Base-by-base conservation (phyloP, 2,329 filamentous ascomycete genomes). In the Plectosphaerella cucumerina region DNA sequence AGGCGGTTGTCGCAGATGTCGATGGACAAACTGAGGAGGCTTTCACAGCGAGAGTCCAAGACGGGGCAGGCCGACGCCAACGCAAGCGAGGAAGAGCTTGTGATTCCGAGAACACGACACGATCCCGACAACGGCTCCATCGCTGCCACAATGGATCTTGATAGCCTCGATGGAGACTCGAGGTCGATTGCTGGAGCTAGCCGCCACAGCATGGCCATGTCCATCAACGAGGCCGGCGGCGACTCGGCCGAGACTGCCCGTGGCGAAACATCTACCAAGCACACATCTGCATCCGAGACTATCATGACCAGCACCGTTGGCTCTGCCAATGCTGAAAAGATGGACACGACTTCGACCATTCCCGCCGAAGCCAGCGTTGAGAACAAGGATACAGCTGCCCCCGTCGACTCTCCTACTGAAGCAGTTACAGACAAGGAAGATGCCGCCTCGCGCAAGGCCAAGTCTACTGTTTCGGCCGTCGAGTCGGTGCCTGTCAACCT, bases 101-200 rank as follows among this genome's bases (percentile, higher is more conserved):
- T 80, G 1, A 58, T 69, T 20, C 61, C 68, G 8, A 57, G 57
- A 45, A 58, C 59, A 15, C 52, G 57, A 41, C 64, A 55, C 34
- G 59, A 64, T 2, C 68, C 74, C 45, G 69, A 73, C 26, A 75
- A 79, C 45, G 75, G 73, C 37, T 86, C 83, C 1, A 59, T 86
- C 26, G 77, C 74, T 23, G 83, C 80, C 6, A 85, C 81, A 0
- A 60, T 84, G 51, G 83, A 85, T 53, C 71, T 73, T 8, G 68
- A 78, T 54, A 80, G 76, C 57, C 58, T 68, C 8, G 69, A 70
- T 33, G 75, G 64, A 3, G 70, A 70, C 21, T 64, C 64, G 14
- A 67, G 60, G 4, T 65, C 65, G 0, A 34, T 65, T 2, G 55
- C 56, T 2, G 58, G 47, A 15, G 59, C 69, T 20, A 39, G 42